Evolutionary conservation across 2,329 filamentous ascomycete species (phyloP), one percentile per base, ranked within the genome.

Genomic region (Rutstroemia sp.): DNA sequence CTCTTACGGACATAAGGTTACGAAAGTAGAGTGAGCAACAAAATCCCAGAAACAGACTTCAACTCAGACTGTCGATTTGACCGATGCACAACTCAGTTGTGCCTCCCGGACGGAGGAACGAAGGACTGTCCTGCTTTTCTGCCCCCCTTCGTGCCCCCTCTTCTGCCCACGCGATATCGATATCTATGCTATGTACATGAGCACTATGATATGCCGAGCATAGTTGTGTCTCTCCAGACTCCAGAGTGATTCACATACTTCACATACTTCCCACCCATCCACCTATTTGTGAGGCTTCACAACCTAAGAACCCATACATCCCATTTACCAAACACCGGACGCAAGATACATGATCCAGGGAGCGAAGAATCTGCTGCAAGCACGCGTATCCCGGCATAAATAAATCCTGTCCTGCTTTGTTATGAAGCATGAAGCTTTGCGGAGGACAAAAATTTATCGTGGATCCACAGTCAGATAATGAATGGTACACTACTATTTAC

Each of bases 401-500:
- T n/a, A 41, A 39, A 34, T 34, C 10, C 10, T 10, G 16, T 49
- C 47, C 30, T 3, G 14, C 21, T 21, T 23, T 30, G 38, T 41
- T 21, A 51, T 38, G 47, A 54, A 39, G 10, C 34, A 16, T 38
- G 30, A 19, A 42, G 39, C 8, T 42, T 16, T 42, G 7, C 30
- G 30, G 9, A 42, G 18, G 19, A 42, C 23, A 19, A 44, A 21
- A 44, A 42, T 49, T 49, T 23, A 42, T 54, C 52, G n/a, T 10
- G 52, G 38, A 49, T 55, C 53, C 53, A 55, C 53, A 37, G 5
- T 18, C 23, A 44, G 25, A 45, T 49, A 39, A 54, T 34, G 3
- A 34, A 10, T 49, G 46, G 44, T 25, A 51, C 38, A 37, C 37
- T 44, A 50, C 46, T 23, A 50, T 54, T 55, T 55, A 55, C 53